phyloP scores from a whole-genome alignment of 2,329 filamentous ascomycete species.

The Alternaria consortialis region DNA sequence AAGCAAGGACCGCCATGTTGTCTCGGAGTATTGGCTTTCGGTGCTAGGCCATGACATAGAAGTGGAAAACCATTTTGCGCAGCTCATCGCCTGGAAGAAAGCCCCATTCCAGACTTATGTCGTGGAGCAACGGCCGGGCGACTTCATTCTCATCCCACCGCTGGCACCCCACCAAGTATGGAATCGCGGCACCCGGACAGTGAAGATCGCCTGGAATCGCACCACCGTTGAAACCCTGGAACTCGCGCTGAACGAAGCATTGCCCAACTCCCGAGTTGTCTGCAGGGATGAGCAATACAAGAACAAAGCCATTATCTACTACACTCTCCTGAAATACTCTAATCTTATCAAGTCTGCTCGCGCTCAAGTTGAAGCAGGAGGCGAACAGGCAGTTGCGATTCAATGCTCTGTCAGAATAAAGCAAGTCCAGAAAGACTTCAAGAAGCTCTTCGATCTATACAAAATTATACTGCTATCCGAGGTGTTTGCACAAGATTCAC shows the following conservation, averaged over 20 bases:
- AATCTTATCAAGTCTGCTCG: conserved; percentile 66
- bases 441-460: conserved; percentile 78
- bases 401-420: conserved; percentile 63
- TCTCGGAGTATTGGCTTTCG: conserved; percentile 93
- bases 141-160: conserved; percentile 93
- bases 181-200: conserved; percentile 94
- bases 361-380: conserved; percentile 60
- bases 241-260: conserved; percentile 82
- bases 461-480: conserved; percentile 84
- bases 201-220: conserved; percentile 98
- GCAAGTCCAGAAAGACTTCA: conserved; percentile 84
- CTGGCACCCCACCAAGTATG: conserved; percentile 96
- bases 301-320: conserved; percentile 95
- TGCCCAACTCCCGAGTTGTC: conserved; percentile 88
- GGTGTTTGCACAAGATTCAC: conserved; percentile 74
- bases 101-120: conserved; percentile 93
- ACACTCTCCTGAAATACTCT: conserved; percentile 81
- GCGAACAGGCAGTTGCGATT: conserved; percentile 49
- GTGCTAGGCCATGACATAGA: conserved; percentile 96
- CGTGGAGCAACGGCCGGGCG: conserved; percentile 87
- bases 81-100: conserved; percentile 93
- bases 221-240: conserved; percentile 92
- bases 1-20: conserved; percentile 86
- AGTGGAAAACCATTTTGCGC: conserved; percentile 95
- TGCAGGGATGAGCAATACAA: conserved; percentile 99